Evolutionary conservation across 2,329 filamentous ascomycete species (phyloP).

Genomic region (Diaporthe nobilis): DNA sequence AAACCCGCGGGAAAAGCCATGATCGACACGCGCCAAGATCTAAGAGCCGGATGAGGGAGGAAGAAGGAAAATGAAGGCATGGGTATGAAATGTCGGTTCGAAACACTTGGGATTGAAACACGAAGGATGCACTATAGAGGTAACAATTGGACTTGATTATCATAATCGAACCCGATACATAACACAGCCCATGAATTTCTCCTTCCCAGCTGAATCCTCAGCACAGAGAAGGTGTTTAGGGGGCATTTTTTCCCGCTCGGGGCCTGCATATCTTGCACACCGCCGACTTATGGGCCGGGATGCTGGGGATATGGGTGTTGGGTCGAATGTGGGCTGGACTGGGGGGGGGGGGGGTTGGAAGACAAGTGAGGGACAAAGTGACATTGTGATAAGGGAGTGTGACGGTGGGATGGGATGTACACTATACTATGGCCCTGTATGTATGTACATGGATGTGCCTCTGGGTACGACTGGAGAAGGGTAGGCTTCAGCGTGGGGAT

Average conservation of each 20-base stretch:
- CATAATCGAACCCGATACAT: neutral
- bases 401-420: neutral
- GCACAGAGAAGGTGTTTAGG: neutral
- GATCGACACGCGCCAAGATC: neutral
- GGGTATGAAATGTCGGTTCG: neutral
- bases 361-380: neutral
- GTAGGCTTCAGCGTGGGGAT: constrained; percentile 23
- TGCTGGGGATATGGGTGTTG: constrained; percentile 2
- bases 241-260: neutral
- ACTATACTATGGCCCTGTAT: neutral
- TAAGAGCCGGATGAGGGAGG: neutral
- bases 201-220: neutral
- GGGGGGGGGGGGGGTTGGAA: neutral
- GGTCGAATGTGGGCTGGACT: neutral
- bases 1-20: neutral
- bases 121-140: neutral
- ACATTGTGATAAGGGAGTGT: constrained; percentile 12
- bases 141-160: neutral
- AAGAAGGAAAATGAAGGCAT: too few relatives aligned
- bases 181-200: neutral
- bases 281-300: constrained; percentile 26
- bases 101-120: neutral
- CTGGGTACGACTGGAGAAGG: constrained; percentile 18
- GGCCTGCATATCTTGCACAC: constrained; percentile 22
- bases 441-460: neutral